Conservation (phyloP, 495 filamentous ascomycete species). For the Cercophora sp. region DNA sequence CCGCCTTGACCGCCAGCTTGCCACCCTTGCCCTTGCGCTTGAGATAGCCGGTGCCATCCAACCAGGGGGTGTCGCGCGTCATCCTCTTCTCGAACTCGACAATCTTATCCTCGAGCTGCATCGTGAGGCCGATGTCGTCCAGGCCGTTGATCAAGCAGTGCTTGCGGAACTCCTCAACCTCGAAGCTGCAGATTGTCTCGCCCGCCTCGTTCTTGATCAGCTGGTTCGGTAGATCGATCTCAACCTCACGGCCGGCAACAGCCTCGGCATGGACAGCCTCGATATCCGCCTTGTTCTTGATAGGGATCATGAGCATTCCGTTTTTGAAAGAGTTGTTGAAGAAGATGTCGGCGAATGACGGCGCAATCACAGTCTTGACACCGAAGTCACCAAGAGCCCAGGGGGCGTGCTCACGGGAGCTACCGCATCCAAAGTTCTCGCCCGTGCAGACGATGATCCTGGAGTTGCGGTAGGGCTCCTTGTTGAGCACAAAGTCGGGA, state of each 20-base stretch:
- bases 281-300: conserved; percentile 63
- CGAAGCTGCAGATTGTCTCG: conserved; percentile 67
- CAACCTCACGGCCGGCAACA: conserved; percentile 76
- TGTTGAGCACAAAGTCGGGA: conserved; percentile 82
- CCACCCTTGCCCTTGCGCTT: conserved; percentile 62
- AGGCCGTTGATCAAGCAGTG: conserved; percentile 93
- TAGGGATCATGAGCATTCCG: conserved; percentile 88
- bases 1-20: conserved; percentile 73
- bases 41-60: conserved; percentile 85
- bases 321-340: conserved; percentile 99
- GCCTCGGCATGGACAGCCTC: conserved; percentile 75
- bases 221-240: conserved; percentile 87
- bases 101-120: conserved; percentile 90
- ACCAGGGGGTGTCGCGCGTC: conserved; percentile 78
- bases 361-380: conserved; percentile 89
- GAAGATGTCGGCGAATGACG: conserved; percentile 95
- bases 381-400: conserved; percentile 98
- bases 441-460: conserved; percentile 95
- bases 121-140: conserved; percentile 93
- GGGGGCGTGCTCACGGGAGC: conserved; percentile 90
- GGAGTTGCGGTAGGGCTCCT: conserved; percentile 75
- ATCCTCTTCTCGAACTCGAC: conserved; percentile 73
- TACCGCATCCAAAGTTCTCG: conserved; percentile 93
- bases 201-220: conserved; percentile 73
- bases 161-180: conserved; percentile 87